Conservation (phyloP, 495 filamentous ascomycete genomes). For the Lentithecium fluviatile region DNA sequence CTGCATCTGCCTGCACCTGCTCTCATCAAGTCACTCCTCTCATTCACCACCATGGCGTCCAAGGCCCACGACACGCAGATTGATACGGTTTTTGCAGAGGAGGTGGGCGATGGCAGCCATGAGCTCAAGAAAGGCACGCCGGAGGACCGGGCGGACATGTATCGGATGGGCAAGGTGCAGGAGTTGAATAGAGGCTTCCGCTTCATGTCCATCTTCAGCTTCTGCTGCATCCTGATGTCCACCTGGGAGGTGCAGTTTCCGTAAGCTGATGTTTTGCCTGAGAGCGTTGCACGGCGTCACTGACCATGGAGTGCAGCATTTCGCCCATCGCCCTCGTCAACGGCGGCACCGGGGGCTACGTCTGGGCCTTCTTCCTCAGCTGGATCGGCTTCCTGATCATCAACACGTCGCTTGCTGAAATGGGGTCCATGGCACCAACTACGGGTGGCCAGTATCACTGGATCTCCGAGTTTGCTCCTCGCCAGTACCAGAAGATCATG, state of each 20-base stretch:
- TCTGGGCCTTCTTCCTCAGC: constrained; percentile 4
- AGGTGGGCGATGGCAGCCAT: too few species aligned
- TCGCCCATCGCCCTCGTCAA: constrained; percentile 36
- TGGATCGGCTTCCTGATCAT: constrained; percentile 9
- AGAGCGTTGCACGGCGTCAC: background rate
- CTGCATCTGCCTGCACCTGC: too few species aligned
- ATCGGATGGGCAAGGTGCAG: constrained; percentile 8
- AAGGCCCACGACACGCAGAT: too few species aligned
- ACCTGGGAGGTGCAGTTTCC: constrained; percentile 35
- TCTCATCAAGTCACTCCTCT: too few species aligned
- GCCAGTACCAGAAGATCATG: constrained; percentile 40
- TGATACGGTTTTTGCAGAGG: too few species aligned
- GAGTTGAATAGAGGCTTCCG: constrained; percentile 34
- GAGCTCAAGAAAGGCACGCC: too few species aligned
- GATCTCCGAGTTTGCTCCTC: constrained; percentile 50
- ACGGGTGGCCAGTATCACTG: constrained; percentile 53
- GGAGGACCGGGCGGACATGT: background rate
- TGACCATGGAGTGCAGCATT: background rate
- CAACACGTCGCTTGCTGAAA: constrained; percentile 14
- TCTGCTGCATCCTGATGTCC: constrained; percentile 30
- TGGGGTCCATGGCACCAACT: constrained; percentile 33
- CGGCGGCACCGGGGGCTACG: constrained; percentile 37
- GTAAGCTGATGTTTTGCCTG: background rate
- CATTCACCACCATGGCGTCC: too few species aligned
- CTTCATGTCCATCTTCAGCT: constrained; percentile 35